A percentile compares a stretch with the other conserved stretches of the same genome.
Conservation (phyloP, 202 grass and related monocot species). For the Carex arenaria region DNA sequence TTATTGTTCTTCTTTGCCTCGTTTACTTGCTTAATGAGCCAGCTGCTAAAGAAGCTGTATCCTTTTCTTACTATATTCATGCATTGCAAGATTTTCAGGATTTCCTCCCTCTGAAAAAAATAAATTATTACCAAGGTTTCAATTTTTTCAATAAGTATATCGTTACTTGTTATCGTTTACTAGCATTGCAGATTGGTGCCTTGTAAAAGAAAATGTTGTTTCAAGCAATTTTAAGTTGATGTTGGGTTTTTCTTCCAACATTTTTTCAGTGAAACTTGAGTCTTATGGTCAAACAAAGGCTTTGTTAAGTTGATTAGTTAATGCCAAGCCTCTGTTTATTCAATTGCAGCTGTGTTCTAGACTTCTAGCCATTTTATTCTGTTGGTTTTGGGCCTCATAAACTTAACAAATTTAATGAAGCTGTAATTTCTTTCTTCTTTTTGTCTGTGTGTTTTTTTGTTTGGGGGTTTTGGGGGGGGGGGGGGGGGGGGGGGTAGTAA, state of each 20-base stretch:
- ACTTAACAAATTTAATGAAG: no score
- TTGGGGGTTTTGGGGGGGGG: no score
- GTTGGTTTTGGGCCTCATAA: no score
- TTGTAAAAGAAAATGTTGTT: not conserved
- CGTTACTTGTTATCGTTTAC: not conserved
- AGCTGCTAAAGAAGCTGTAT: conserved; percentile 54
- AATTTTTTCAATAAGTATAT: not conserved
- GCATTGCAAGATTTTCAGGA: not conserved
- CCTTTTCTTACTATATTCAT: not conserved
- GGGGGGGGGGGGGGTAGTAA: no score
- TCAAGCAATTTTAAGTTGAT: not conserved
- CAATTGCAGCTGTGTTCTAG: no score
- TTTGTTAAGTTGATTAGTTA: no score
- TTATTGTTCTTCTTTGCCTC: conserved; percentile 89
- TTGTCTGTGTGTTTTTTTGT: no score
- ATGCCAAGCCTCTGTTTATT: no score
- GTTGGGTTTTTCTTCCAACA: not conserved
- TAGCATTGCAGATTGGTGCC: not conserved
- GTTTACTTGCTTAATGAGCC: conserved; percentile 92
- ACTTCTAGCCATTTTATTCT: no score
- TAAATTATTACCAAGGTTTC: not conserved
- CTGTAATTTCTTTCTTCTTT: no score
- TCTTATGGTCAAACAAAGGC: no score
- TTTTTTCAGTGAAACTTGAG: no score
- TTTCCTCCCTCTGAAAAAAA: not conserved